Evolutionary conservation across 305 asterid species (phyloP).

Genomic region (Ilex paraguariensis): DNA sequence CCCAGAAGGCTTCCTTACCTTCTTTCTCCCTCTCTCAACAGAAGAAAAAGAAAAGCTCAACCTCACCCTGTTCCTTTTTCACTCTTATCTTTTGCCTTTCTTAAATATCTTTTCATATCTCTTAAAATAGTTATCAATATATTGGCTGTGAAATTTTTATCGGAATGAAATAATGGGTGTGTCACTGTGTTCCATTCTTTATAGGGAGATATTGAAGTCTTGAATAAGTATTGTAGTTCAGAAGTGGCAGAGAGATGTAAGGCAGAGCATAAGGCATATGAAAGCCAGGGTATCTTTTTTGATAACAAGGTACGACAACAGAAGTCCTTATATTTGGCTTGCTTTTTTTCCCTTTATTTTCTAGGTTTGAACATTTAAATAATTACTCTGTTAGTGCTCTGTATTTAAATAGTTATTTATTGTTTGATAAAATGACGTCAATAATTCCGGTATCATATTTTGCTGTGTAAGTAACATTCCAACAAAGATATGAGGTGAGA

Average conservation of each 20-base stretch:
- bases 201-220: slow-evolving; percentile 64
- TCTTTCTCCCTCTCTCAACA: background rate
- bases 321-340: slow-evolving; percentile 1
- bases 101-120: background rate
- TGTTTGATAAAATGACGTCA: no score
- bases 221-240: slow-evolving; percentile 70
- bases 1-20: background rate
- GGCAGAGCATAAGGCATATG: slow-evolving; percentile 81
- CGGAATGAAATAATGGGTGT: slow-evolving; percentile 3
- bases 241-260: slow-evolving; percentile 81
- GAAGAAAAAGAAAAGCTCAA: background rate
- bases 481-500: no score
- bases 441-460: no score
- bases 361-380: background rate
- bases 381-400: no score
- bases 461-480: no score
- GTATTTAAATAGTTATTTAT: no score
- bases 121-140: background rate
- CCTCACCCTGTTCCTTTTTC: no score
- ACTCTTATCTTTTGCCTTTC: no score
- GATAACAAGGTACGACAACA: slow-evolving; percentile 68
- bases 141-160: slow-evolving; percentile 2
- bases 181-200: slow-evolving; percentile 12
- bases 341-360: background rate
- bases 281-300: slow-evolving; percentile 62